Base-by-base conservation (phyloP, 495 filamentous ascomycete species). In the Thermothielavioides terrestris region DNA sequence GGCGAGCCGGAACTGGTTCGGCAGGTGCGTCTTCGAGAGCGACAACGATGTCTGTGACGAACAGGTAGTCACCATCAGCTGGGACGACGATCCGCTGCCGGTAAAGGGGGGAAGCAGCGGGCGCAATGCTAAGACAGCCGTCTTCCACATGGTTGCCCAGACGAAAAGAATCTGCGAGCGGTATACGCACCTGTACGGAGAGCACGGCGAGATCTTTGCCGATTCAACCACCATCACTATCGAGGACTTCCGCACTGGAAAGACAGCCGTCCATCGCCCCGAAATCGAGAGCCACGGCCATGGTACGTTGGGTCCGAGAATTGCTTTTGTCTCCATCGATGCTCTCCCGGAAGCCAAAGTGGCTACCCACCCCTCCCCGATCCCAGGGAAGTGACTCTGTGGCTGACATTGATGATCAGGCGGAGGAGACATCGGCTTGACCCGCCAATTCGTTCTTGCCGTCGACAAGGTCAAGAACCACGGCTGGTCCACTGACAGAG, bases 21-120 rank as follows among this genome's bases (percentile, higher is more conserved):
- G 92, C 1, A 80, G 90, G 26, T 98, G 94, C 62, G 92, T 98
- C 8, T 98, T 83, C 66, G 92, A 95, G 63, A 74, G 82, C 14
- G 88, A 90, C 63, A 98, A 96, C 59, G 81, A 89, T 58, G 92
- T 90, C 20, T 87, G 83, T 60, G 92, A 98, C 62, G 87, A 95
- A 58, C 91, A 97, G 63, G 69, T 82, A 23, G 92, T 97, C 8
- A 89, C 83, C 0, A 78, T 96, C 20, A 78, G 75, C 2, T 97
- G 92, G 90, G 82, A 89, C 31, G 81, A 85, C 20, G 80, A 85
- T 48, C 71, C 71, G 0, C 37, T 75, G 18, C 46, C 42, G 3
- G 20, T 9, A 3, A 22, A n/a, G 1, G 8, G 22, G 18, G 23
- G 21, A 6, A 7, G 20, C 23, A 14, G 57, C 11, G 71, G 70